Conservation (phyloP, 2,329 filamentous ascomycete species). For the Ilyonectria sp. region DNA sequence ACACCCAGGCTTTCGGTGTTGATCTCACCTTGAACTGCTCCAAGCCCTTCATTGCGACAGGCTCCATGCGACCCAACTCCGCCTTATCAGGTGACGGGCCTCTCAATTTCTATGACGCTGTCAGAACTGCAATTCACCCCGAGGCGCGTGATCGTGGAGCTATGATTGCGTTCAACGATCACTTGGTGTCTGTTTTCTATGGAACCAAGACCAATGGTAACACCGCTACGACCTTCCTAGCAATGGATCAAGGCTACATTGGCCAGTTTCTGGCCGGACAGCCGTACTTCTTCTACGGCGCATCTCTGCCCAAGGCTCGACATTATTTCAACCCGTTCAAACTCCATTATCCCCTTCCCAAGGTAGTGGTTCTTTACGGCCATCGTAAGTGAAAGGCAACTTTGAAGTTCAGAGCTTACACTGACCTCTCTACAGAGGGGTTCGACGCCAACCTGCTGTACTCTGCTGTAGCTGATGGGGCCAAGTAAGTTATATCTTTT, state of each 20-base stretch:
- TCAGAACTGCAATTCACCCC: conserved; percentile 2
- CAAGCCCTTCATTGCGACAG: conserved; percentile 11
- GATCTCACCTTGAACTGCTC: conserved; percentile 16
- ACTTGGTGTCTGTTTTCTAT: conserved; percentile 2
- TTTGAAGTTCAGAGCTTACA: background rate
- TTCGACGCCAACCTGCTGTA: conserved; percentile 5
- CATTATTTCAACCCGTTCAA: conserved; percentile 9
- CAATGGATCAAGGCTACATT: conserved; percentile 6
- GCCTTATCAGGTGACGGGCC: conserved; percentile 2
- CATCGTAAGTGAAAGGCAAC: conserved; percentile 3
- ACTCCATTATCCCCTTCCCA: background rate
- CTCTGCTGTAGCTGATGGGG: conserved; percentile 4
- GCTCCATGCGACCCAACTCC: conserved; percentile 10
- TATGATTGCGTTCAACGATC: conserved; percentile 9
- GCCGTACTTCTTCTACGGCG: conserved; percentile 7
- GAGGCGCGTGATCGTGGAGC: conserved; percentile 10
- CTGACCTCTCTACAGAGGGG: conserved; percentile 1
- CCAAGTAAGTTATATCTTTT: conserved; percentile 8
- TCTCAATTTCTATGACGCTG: conserved; percentile 7
- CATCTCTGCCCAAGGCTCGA: background rate
- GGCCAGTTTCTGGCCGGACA: conserved; percentile 10
- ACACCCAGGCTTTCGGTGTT: conserved; percentile 6
- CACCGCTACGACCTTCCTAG: conserved; percentile 1
- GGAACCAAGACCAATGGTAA: conserved; percentile 14
- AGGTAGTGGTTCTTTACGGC: conserved; percentile 8